These are phyloP conservation scores for Nakazawaea pomicola DNA, from an alignment of 805 yeast genomes.

Conservation along the genomic window DNA sequence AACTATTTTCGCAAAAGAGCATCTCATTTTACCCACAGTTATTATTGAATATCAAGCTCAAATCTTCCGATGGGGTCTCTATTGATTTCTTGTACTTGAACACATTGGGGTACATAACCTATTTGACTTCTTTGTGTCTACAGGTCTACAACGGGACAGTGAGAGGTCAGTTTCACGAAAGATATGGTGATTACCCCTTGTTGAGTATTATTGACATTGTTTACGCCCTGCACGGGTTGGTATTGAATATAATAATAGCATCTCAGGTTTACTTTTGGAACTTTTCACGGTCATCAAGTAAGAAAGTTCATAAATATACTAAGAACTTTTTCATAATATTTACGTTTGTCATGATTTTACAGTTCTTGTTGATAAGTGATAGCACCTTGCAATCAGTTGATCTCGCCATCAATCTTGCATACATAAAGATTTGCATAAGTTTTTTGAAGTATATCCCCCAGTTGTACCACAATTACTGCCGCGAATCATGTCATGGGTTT, in stretches of 20 bases:
- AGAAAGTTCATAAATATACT: conserved; percentile 20
- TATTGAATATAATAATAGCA: conserved; percentile 32
- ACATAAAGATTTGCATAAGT: conserved; percentile 39
- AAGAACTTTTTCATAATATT: conserved; percentile 14
- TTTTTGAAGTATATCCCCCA: conserved; percentile 48
- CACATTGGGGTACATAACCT: conserved; percentile 40
- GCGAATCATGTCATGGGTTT: conserved; percentile 42
- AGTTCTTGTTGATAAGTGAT: conserved; percentile 11
- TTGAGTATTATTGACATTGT: conserved; percentile 39
- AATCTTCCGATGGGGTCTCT: conserved; percentile 45
- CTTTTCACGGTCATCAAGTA: conserved; percentile 26
- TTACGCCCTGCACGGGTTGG: conserved; percentile 43
- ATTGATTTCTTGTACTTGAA: conserved; percentile 42
- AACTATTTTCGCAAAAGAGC: conserved; percentile 24
- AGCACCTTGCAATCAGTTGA: conserved; percentile 25
- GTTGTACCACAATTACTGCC: conserved; percentile 32
- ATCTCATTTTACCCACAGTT: conserved; percentile 48
- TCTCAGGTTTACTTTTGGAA: conserved; percentile 33
- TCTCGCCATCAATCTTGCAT: conserved; percentile 36
- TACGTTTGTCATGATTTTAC: conserved; percentile 15
- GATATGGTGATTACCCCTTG: conserved; percentile 33
- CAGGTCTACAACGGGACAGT: conserved; percentile 33
- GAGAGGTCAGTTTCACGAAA: conserved; percentile 23
- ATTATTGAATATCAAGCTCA: conserved; percentile 31
- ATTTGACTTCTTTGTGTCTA: conserved; percentile 36